A percentile compares a stretch with the other conserved stretches of the same genome.
These are phyloP conservation scores for Penicillium griseofulvum DNA, from an alignment of 2,329 filamentous ascomycete genomes.

Conservation along the genomic window DNA sequence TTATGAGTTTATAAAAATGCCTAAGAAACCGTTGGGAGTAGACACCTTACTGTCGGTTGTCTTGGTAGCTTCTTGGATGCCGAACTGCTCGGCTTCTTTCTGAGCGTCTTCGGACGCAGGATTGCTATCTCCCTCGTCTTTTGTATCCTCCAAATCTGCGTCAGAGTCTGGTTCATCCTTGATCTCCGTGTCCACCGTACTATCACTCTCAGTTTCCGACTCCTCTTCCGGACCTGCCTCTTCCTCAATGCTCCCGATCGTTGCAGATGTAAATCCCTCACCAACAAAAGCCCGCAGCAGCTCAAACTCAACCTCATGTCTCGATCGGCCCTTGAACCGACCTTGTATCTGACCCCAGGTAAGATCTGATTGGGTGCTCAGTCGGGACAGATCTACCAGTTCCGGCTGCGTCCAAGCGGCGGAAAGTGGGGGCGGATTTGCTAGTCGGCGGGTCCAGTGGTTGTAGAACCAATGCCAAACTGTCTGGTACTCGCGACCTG, in stretches of 20 bases:
- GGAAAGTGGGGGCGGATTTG: constrained; percentile 27
- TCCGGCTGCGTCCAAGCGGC: constrained; percentile 32
- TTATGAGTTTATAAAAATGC: neutral
- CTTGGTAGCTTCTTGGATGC: neutral
- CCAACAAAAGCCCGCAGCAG: constrained; percentile 30
- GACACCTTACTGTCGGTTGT: neutral
- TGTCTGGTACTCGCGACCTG: constrained; percentile 20
- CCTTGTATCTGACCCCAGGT: constrained; percentile 31
- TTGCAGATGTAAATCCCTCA: neutral
- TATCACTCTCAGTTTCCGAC: neutral
- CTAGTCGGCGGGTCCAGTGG: constrained; percentile 31
- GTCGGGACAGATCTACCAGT: constrained; percentile 21
- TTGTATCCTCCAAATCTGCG: neutral
- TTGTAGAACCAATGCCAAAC: constrained; percentile 27
- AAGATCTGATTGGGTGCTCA: constrained; percentile 30
- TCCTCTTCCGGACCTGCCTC: neutral
- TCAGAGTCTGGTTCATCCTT: neutral
- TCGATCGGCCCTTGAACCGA: constrained; percentile 29
- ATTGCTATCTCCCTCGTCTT: neutral
- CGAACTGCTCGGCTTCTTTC: neutral
- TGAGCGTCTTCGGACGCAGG: neutral
- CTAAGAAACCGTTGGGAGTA: neutral
- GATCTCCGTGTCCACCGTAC: neutral
- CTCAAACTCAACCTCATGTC: constrained; percentile 35
- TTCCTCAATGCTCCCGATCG: neutral